These are phyloP conservation scores for Picochlorum costavermella DNA, from an alignment of 139 green algal genomes.

Conservation along the genomic window DNA sequence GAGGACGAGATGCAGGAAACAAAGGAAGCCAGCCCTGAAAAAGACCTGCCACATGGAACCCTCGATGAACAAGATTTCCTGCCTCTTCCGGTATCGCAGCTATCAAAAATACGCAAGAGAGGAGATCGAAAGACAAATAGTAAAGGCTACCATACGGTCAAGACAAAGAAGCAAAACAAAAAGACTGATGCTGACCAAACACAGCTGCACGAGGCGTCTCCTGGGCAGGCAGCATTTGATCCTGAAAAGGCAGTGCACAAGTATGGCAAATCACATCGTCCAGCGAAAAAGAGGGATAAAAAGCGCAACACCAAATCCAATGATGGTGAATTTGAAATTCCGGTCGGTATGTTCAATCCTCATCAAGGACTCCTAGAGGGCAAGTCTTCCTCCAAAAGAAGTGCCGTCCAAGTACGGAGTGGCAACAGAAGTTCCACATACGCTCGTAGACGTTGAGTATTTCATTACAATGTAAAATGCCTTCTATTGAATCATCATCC, in stretches of 20 bases:
- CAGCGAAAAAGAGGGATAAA: too few relatives aligned
- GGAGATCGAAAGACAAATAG: too few relatives aligned
- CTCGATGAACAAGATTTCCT: conserved; percentile 31
- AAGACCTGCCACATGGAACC: not conserved
- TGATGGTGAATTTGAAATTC: not conserved
- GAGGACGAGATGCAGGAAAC: conserved; percentile 1
- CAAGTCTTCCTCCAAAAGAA: not conserved
- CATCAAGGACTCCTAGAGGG: not conserved
- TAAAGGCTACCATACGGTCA: not conserved
- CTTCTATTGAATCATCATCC: conserved; percentile 75
- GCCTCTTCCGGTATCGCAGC: conserved; percentile 34
- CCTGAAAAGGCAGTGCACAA: too few relatives aligned
- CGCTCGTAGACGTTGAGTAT: too few relatives aligned
- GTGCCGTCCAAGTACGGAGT: not conserved
- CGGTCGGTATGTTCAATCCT: not conserved
- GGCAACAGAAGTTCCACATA: not conserved
- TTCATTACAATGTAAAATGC: conserved; percentile 17
- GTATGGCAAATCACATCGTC: too few relatives aligned
- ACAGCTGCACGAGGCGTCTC: too few relatives aligned
- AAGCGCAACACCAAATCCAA: too few relatives aligned
- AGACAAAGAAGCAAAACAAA: too few relatives aligned
- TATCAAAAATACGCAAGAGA: conserved; percentile 10
- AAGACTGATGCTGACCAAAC: too few relatives aligned
- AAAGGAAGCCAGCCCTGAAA: not conserved
- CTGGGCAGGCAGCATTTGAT: too few relatives aligned